Base-by-base conservation (phyloP, 345 rosid genomes). In the Lumnitzera racemosa region DNA sequence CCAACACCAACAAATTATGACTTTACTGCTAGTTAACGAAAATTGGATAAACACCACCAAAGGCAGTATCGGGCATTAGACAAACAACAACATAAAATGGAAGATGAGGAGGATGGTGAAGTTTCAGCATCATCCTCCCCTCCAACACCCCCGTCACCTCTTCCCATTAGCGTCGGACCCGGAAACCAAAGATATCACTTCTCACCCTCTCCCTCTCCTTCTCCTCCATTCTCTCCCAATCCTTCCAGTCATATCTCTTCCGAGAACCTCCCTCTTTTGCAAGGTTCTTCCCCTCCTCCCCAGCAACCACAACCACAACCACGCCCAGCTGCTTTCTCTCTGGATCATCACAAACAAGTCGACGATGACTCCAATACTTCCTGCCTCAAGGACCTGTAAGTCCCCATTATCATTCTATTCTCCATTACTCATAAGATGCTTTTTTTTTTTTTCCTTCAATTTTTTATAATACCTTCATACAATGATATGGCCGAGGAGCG, bases 331-430 rank as follows among this genome's bases (percentile, higher is more conserved):
- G 58, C 5, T 27, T 27, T 15, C 20, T 56, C 24, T 46, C 59
- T n/a, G 47, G 59, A 46, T 56, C 47, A 10, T 4, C 47, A 10
- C 1, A n/a, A 16, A 36, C 24, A n/a, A 56, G 47, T n/a, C 13
- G 59, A 31, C 24, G 48, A 56, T n/a, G 43, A 36, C 43, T 13
- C 31, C 47, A 36, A 13, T 43, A 15, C 47, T 36, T 56, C 59
- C 25, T 56, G 47, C 59, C 48, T 36, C 20, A 47, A 56, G 59
- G 48, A 56, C 47, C 12, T 41, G 59, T 56, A 56, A 56, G 59
- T 24, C 47, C 23, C 17, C 23, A 23, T 31, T 56, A 7, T 56
- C 59, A 29, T 56, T 47, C 47, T 24, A n/a, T 20, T 20, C 20
- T 20, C 20, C 20, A 20, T 20, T 20, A 20, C 20, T 20, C 20